Evolutionary conservation across 2,329 filamentous ascomycete genomes (phyloP), one percentile per base, ranked within the genome.

Genomic region (Trichoderma koningii): DNA sequence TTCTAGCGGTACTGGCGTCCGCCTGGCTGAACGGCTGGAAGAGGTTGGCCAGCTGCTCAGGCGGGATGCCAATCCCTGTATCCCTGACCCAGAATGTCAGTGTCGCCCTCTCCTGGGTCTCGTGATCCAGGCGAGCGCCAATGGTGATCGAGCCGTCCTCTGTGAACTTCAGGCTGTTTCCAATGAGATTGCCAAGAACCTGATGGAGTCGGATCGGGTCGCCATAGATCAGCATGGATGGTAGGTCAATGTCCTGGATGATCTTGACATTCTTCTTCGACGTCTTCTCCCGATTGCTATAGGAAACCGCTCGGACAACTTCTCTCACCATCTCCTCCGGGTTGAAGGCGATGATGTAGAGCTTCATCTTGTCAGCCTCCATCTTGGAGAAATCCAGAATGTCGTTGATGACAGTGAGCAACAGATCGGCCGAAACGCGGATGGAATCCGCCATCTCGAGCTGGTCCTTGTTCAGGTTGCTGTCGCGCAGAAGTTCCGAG

Each of bases 381-480:
- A 95, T 92, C 76, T 96, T 96, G 30, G 93, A 97, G 74, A 97
- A 96, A 76, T 98, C 94, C 5, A 97, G 82, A 61, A 97, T 97
- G 73, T 98, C 94, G 73, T 97, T 97, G 78, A 97, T 97, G 55
- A 97, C 92, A 0, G 93, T 95, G 28, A 97, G 81, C 15, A 97
- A 79, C 17, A 95, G 87, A 73, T 97, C 93, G 0, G 92, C 92
- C 55, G 91, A 96, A 38, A 93, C 85, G 56, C 92, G 87, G 63
- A 96, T 95, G 17, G 92, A 94, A 73, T 96, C 92, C 4, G 91
- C 90, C 82, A 93, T 95, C 69, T 96, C 92, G 38, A 88, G 83
- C 75, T 96, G 91, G 68, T 96, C 91, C 66, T 82, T 84, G 69
- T 90, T 87, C 61, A 96, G 80, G 23, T 85, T 80, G 71, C 90